phyloP scores from a whole-genome alignment of 2,329 filamentous ascomycete species.

The Hymenoscyphus scutula region DNA sequence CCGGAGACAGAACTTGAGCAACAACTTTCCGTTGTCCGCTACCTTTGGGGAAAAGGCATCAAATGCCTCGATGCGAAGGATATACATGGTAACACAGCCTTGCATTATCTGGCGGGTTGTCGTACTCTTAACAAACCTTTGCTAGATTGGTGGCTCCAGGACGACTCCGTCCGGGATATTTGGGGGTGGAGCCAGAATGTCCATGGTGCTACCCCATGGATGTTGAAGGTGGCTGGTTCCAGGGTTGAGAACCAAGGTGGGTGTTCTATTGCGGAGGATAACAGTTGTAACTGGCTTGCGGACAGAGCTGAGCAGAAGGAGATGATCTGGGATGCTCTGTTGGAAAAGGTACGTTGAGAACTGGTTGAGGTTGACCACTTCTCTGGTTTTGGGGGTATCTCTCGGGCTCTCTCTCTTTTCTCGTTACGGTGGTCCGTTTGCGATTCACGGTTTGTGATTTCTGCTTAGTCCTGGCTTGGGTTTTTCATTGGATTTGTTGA shows the following conservation, averaged over 20 bases:
- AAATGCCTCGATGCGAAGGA: constrained; percentile 13
- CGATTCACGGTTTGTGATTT: background rate
- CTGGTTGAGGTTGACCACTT: background rate
- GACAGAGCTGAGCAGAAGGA: constrained; percentile 16
- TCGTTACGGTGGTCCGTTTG: background rate
- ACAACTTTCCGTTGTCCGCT: constrained; percentile 18
- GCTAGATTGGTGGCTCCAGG: constrained; percentile 15
- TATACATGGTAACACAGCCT: constrained; percentile 24
- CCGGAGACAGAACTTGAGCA: background rate
- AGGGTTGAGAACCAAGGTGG: background rate
- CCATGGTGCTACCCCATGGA: constrained; percentile 13
- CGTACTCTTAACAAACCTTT: constrained; percentile 17
- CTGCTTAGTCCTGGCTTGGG: background rate
- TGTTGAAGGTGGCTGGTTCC: constrained; percentile 8
- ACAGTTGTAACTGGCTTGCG: constrained; percentile 6
- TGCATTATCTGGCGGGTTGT: constrained; percentile 25
- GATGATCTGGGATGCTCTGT: constrained; percentile 15
- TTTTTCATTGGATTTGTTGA: background rate
- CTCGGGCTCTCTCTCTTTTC: background rate
- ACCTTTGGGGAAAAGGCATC: constrained; percentile 17
- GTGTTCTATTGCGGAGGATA: constrained; percentile 9
- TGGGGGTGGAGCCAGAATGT: constrained; percentile 14
- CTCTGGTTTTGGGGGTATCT: background rate
- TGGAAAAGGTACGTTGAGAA: background rate
- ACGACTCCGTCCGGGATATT: constrained; percentile 3